Base-by-base conservation (phyloP, 2,329 filamentous ascomycete species). In the Aureobasidium subglaciale region DNA sequence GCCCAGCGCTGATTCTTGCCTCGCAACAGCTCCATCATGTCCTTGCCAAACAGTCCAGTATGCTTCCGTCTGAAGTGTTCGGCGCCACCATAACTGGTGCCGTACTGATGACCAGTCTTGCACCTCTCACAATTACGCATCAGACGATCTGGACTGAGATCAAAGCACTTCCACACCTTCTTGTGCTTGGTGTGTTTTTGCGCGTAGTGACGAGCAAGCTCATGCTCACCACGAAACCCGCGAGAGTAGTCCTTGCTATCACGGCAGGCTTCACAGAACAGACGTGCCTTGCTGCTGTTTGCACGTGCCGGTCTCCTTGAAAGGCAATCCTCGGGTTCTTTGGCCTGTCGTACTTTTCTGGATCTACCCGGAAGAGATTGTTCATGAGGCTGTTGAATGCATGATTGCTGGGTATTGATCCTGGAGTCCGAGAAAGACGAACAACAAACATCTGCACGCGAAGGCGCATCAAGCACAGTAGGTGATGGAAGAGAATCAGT, bases 61-160 rank as follows among this genome's bases (percentile, higher is more conserved):
- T 97, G 92, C 0, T 87, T 86, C 48, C 92, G 84, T 38, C 91
- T 82, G 8, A 97, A 79, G 68, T 97, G 92, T 0, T 90, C 92
- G 0, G 90, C 90, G 0, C 91, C 92, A 64, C 97, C 97, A 73
- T 97, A 96, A 73, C 96, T 93, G 15, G 88, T 88, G 3, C 87
- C 87, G 63, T 97, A 97, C 57, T 82, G 80, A 75, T 96, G 96
- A 55, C 79, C 74, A 41, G 79, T 79, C 46, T 78, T 80, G 70
- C 92, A 97, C 45, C 87, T 82, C 71, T 95, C 95, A 80, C 91
- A 96, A 62, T 87, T 86, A 49, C 77, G 75, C 30, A 97, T 79
- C 37, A 90, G 85, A 71, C 80, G 70, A 73, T 82, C 67, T 63
- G 77, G 63, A 69, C 80, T 73, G 22, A 78, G 78, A 59, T 86